Evolutionary conservation across 2,329 filamentous ascomycete species (phyloP).

Genomic region (Colletotrichum sp.): DNA sequence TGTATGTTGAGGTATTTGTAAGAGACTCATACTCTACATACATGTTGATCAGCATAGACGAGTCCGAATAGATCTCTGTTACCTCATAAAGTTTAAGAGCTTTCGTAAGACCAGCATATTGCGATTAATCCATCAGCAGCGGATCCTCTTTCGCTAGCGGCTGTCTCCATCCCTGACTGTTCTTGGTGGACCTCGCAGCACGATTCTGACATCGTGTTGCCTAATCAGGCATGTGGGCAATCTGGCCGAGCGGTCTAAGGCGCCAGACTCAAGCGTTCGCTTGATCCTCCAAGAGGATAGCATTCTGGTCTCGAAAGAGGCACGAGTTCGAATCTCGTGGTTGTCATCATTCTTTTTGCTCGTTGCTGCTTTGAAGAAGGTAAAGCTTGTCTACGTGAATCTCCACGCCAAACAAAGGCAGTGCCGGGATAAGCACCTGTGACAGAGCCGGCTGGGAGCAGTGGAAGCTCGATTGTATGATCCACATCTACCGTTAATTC

Average conservation of each 20-base stretch:
- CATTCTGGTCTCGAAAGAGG: slow-evolving; percentile 9
- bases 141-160: not conserved
- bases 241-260: slow-evolving; percentile 10
- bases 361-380: not conserved
- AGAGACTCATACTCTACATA: too few species aligned
- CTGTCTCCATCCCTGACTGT: not conserved
- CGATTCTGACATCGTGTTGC: not conserved
- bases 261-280: slow-evolving; percentile 3
- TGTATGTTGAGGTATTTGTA: too few species aligned
- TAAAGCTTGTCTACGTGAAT: not conserved
- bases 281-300: not conserved
- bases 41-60: not conserved
- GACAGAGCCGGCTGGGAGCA: not conserved
- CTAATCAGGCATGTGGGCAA: slow-evolving; percentile 1
- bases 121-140: not conserved
- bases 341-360: not conserved
- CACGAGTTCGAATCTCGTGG: slow-evolving; percentile 9
- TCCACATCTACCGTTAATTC: not conserved
- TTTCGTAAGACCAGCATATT: too few species aligned
- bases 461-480: not conserved
- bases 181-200: not conserved
- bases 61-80: not conserved
- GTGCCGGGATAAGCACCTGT: not conserved
- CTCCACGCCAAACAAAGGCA: not conserved
- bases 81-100: not conserved